phyloP scores from a whole-genome alignment of 257 asterid species.

The Haberlea rhodopensis region DNA sequence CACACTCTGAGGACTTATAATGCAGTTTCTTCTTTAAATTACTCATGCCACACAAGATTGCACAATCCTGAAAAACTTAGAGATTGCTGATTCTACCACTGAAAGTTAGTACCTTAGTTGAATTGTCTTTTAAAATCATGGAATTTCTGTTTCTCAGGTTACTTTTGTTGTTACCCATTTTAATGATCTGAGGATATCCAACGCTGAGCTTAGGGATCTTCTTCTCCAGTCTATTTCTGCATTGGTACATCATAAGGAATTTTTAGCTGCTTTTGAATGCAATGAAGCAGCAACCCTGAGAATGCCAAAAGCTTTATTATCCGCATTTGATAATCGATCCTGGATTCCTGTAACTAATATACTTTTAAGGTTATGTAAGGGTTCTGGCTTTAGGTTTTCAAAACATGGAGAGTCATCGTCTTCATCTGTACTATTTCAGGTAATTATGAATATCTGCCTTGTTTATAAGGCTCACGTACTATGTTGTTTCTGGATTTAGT shows the following conservation, averaged over 20 bases:
- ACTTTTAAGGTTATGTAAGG: conserved; percentile 73
- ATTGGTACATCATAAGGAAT: conserved; percentile 80
- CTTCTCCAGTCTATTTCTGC: conserved; percentile 93
- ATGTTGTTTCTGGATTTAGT: conserved; percentile 21
- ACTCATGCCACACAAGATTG: background rate
- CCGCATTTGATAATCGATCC: conserved; percentile 86
- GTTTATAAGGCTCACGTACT: background rate
- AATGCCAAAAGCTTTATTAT: conserved; percentile 80
- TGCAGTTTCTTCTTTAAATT: background rate
- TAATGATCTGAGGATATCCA: conserved; percentile 87
- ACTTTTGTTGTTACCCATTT: conserved; percentile 83
- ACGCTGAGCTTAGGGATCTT: conserved; percentile 87
- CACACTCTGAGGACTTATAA: background rate
- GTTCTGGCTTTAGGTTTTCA: conserved; percentile 77
- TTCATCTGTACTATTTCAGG: conserved; percentile 79
- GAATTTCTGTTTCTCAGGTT: conserved; percentile 49
- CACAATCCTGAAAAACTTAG: background rate
- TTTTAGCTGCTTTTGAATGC: conserved; percentile 78
- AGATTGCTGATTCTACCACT: conserved; percentile 1
- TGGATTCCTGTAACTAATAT: conserved; percentile 95
- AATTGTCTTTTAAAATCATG: background rate
- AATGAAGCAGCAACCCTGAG: conserved; percentile 67
- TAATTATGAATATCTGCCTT: conserved; percentile 23
- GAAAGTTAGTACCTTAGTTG: conserved; percentile 4
- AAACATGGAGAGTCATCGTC: conserved; percentile 85